Conservation (phyloP, 768 basidiomycete species). For the Leccinum uliginosum region DNA sequence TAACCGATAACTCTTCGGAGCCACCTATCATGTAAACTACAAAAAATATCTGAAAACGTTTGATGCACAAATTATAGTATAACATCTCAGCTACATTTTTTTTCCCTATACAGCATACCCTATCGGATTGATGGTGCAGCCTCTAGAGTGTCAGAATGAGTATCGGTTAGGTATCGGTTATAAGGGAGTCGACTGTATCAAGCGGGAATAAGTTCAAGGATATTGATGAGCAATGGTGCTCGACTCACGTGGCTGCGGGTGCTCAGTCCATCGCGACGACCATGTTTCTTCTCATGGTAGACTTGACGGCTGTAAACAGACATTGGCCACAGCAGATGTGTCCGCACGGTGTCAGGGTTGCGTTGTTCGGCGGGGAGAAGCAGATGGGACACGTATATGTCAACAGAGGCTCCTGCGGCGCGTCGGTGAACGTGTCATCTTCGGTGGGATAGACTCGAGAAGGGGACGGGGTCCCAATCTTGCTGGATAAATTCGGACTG, state of each 20-base stretch:
- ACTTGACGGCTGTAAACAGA: slow-evolving; percentile 68
- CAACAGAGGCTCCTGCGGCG: slow-evolving; percentile 37
- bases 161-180: too few species aligned
- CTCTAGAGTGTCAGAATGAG: too few species aligned
- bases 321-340: slow-evolving; percentile 77
- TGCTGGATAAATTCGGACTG: slow-evolving; percentile 76
- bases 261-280: slow-evolving; percentile 28
- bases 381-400: slow-evolving; percentile 79
- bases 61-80: too few species aligned
- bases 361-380: slow-evolving; percentile 69
- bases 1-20: too few species aligned
- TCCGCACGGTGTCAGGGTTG: slow-evolving; percentile 76
- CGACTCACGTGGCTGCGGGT: slow-evolving; percentile 37
- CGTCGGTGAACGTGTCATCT: neutral
- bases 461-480: slow-evolving; percentile 50
- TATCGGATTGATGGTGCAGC: too few species aligned
- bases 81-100: too few species aligned
- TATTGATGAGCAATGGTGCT: neutral
- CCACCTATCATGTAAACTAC: too few species aligned
- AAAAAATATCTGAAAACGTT: too few species aligned
- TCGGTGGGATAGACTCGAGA: neutral
- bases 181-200: slow-evolving; percentile 44
- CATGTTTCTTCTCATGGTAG: slow-evolving; percentile 49
- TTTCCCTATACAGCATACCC: too few species aligned
- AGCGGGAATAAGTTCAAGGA: neutral